Evolutionary conservation across 179 eudicot genomes (phyloP), one percentile per base, ranked within the genome.

Genomic region (Gypsophila paniculata): DNA sequence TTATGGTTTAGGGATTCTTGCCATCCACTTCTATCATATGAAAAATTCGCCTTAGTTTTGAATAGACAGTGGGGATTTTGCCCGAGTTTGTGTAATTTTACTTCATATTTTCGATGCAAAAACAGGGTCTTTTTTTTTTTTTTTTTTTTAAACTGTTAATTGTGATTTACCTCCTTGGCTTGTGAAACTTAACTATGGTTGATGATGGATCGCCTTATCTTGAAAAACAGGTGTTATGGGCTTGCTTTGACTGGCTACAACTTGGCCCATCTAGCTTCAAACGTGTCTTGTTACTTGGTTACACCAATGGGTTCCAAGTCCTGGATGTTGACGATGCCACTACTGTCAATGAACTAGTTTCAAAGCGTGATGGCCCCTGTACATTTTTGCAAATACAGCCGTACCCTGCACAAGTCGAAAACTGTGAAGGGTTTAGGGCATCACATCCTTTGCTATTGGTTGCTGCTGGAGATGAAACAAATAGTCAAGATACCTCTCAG

Each of bases 321-420:
- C 83, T 95, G 74, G 99, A 95, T 84, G 95, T 92, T 18, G 95
- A 90, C 55, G 93, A 95, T 83, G 96, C 96, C 71, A 85, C 93
- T 34, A 84, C 77, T 73, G 85, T 91, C 72, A 82, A 70, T 61
- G 97, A 95, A 82, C 70, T 94, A 68, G 97, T 94, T 71, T 94
- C 99, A 38, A 82, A 75, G 78, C 96, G 95, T 72, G 99, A 94
- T 77, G 93, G 86, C 72, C 91, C 96, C 38, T 96, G 92, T 77
- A 94, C 96, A 34, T 94, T 94, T 77, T 67, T 94, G 78, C 97
- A 91, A 82, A 87, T 94, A 75, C 99, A 87, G 75, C 97, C 99
- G 15, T 76, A 78, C 63, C 97, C 99, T 76, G 87, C 80, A 14
- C 79, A 80, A 21, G 68, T 82, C 18, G 85, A 87, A 63, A 89